Conservation (phyloP, 768 basidiomycete genomes). For the Trametes cingulata region DNA sequence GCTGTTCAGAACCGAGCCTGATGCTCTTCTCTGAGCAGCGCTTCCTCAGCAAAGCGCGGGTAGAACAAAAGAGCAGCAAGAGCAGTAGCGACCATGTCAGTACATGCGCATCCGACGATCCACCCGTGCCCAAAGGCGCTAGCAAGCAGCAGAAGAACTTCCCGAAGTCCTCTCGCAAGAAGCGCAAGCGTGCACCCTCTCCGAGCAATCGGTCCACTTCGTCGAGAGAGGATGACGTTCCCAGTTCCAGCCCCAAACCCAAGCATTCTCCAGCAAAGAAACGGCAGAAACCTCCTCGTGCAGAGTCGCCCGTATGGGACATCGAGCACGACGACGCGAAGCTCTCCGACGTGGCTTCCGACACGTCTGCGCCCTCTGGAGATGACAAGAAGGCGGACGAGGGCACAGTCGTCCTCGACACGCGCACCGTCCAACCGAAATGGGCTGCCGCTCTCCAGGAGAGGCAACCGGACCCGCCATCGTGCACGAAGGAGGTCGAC, state of each 20-base stretch:
- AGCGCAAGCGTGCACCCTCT: not conserved
- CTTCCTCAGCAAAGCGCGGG: constrained; percentile 18
- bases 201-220: not conserved
- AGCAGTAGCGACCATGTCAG: not conserved
- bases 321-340: constrained; percentile 44
- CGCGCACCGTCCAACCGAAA: constrained; percentile 34
- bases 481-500: not conserved
- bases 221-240: not conserved
- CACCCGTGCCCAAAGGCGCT: not conserved
- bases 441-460: not conserved
- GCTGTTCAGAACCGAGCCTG: constrained; percentile 7
- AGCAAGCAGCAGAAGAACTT: not conserved
- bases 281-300: not conserved
- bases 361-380: not conserved
- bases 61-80: not conserved
- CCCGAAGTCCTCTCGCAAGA: not conserved
- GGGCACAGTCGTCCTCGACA: constrained; percentile 41
- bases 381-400: constrained; percentile 10
- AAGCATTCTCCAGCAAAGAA: not conserved
- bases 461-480: not conserved
- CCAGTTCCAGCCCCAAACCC: not conserved
- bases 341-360: constrained; percentile 21
- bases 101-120: not conserved
- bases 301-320: constrained; percentile 54
- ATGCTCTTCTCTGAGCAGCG: constrained; percentile 28